Percentiles rank a stretch among this genome's conserved stretches.
Evolutionary conservation across 2,329 filamentous ascomycete genomes (phyloP).

Genomic region (Colletotrichum sp.): DNA sequence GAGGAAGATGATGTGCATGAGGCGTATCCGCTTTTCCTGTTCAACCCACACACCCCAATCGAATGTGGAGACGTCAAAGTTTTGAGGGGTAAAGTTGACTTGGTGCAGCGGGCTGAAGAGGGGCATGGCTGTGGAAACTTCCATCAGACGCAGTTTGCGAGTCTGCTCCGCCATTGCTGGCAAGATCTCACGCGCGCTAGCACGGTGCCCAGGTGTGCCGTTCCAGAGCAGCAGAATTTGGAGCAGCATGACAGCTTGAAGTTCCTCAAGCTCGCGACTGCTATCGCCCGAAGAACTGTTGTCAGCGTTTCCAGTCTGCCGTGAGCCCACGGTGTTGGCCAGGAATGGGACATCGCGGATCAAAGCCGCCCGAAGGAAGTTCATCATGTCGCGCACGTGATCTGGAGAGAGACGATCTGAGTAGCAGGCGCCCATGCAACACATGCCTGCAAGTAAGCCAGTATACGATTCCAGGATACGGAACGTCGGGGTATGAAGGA

Average conservation of each 20-base stretch:
- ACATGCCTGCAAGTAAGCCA: slow-evolving; percentile 71
- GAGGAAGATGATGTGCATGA: slow-evolving; percentile 70
- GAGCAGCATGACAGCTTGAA: slow-evolving; percentile 70
- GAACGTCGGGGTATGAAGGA: slow-evolving; percentile 76
- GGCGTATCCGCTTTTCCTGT: slow-evolving; percentile 71
- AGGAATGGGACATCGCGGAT: slow-evolving; percentile 59
- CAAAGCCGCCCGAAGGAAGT: slow-evolving; percentile 63
- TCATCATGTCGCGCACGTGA: slow-evolving; percentile 72
- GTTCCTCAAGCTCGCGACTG: slow-evolving; percentile 61
- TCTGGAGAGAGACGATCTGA: slow-evolving; percentile 65
- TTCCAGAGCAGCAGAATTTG: slow-evolving; percentile 72
- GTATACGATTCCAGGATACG: slow-evolving; percentile 69
- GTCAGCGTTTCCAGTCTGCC: background rate
- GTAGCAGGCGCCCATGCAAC: slow-evolving; percentile 78
- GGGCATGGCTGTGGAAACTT: slow-evolving; percentile 52
- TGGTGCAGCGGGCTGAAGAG: slow-evolving; percentile 67
- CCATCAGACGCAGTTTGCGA: slow-evolving; percentile 61
- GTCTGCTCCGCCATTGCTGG: slow-evolving; percentile 61
- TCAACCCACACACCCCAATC: slow-evolving; percentile 73
- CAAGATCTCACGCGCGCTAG: slow-evolving; percentile 65
- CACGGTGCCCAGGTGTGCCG: slow-evolving; percentile 68
- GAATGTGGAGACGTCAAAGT: slow-evolving; percentile 57
- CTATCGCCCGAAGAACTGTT: slow-evolving; percentile 8
- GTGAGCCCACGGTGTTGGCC: slow-evolving; percentile 32
- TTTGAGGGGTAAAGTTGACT: slow-evolving; percentile 50